Percentiles rank a stretch among this genome's conserved stretches.
Conservation (phyloP, 768 basidiomycete species). For the Trametes sanguinea region DNA sequence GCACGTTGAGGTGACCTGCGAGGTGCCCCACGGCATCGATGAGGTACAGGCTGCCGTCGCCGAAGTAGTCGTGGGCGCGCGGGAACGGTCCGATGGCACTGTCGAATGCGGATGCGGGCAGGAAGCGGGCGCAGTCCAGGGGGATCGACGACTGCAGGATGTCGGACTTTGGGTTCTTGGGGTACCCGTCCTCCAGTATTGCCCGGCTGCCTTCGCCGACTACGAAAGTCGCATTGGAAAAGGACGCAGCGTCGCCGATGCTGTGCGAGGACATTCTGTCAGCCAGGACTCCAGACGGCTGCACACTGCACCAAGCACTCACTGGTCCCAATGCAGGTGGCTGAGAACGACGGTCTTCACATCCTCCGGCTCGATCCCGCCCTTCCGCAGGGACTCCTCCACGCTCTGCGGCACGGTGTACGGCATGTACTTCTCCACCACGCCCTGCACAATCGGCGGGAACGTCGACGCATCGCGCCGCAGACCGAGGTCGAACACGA, state of each 20-base stretch:
- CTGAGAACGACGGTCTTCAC: constrained; percentile 50
- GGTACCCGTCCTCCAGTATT: constrained; percentile 43
- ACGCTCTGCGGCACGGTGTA: constrained; percentile 32
- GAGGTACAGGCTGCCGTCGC: constrained; percentile 59
- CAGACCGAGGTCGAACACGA: constrained; percentile 57
- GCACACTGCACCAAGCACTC: not conserved
- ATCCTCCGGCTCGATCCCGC: constrained; percentile 45
- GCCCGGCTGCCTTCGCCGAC: constrained; percentile 44
- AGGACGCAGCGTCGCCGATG: constrained; percentile 48
- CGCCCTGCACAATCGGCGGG: constrained; percentile 38
- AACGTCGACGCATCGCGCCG: constrained; percentile 48
- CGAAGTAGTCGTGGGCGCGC: constrained; percentile 51
- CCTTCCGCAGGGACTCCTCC: constrained; percentile 50
- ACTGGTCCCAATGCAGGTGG: constrained; percentile 55
- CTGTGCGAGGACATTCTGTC: not conserved
- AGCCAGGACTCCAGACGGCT: not conserved
- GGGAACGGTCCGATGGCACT: constrained; percentile 52
- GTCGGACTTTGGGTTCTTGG: constrained; percentile 38
- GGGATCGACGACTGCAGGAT: constrained; percentile 29
- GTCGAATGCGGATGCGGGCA: constrained; percentile 36
- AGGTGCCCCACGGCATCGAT: constrained; percentile 59
- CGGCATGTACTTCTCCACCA: constrained; percentile 26
- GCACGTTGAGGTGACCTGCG: constrained; percentile 54
- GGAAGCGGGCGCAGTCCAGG: constrained; percentile 11
- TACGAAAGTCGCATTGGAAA: constrained; percentile 49